Evolutionary conservation across 1,139 yeast species (phyloP).

Genomic region (Kurtzmaniella quercitrusa): DNA sequence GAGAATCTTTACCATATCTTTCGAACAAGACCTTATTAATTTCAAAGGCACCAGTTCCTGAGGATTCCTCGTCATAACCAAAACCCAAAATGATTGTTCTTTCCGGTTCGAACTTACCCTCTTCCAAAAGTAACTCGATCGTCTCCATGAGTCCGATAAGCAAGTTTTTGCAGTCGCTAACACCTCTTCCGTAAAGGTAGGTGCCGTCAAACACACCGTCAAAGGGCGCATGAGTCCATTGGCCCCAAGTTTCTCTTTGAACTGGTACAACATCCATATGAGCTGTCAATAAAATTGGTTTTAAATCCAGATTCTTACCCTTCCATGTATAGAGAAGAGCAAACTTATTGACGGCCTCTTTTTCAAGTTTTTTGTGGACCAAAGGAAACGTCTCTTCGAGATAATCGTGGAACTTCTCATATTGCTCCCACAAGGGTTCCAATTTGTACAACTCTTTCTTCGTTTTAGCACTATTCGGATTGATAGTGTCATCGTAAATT

Average conservation of each 20-base stretch:
- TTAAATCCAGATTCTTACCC: constrained; percentile 21
- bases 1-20: constrained; percentile 36
- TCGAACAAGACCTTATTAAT: constrained; percentile 28
- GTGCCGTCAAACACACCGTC: constrained; percentile 39
- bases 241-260: constrained; percentile 31
- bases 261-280: constrained; percentile 53
- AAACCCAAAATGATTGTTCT: constrained; percentile 42
- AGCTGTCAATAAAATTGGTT: constrained; percentile 43
- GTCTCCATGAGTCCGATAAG: constrained; percentile 40
- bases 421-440: constrained; percentile 30
- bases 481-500: constrained; percentile 47
- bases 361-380: constrained; percentile 25
- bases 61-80: constrained; percentile 49
- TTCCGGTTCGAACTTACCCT: constrained; percentile 31
- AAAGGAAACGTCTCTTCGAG: constrained; percentile 29
- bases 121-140: constrained; percentile 35
- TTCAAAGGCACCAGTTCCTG: constrained; percentile 33
- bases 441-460: constrained; percentile 22
- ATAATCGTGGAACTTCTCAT: constrained; percentile 25
- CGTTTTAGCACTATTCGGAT: constrained; percentile 20
- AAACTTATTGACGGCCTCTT: constrained; percentile 29
- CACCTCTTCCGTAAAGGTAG: constrained; percentile 43
- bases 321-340: constrained; percentile 36
- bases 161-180: constrained; percentile 44
- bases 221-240: constrained; percentile 45